These are phyloP conservation scores for Bipolaris bicolor DNA, from an alignment of 2,329 filamentous ascomycete genomes.

Conservation along the genomic window DNA sequence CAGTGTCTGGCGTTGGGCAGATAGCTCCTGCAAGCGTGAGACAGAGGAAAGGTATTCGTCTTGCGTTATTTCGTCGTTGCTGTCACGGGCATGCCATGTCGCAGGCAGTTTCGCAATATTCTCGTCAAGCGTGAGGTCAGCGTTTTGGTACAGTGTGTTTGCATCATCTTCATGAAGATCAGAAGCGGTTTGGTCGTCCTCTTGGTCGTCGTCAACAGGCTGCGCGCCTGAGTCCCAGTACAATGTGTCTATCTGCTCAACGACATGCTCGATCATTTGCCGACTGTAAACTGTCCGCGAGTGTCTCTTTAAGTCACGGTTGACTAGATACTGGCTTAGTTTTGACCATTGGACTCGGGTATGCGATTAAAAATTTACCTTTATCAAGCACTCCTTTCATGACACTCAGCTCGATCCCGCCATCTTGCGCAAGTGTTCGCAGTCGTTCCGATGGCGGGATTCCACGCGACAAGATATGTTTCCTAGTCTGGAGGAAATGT, in stretches of 20 bases:
- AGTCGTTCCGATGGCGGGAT: slow-evolving; percentile 63
- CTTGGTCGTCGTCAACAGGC: slow-evolving; percentile 28
- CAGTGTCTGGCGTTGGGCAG: slow-evolving; percentile 56
- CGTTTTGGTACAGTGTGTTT: slow-evolving; percentile 39
- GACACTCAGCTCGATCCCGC: slow-evolving; percentile 54
- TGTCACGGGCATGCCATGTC: slow-evolving; percentile 19
- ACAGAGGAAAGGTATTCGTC: slow-evolving; percentile 50
- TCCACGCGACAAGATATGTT: slow-evolving; percentile 66
- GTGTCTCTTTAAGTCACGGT: slow-evolving; percentile 69
- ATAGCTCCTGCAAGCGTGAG: slow-evolving; percentile 55
- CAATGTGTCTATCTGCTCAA: slow-evolving; percentile 72
- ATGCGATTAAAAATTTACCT: slow-evolving; percentile 41
- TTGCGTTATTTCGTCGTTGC: slow-evolving; percentile 26
- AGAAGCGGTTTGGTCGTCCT: slow-evolving; percentile 30
- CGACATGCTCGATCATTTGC: slow-evolving; percentile 72
- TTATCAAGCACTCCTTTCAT: slow-evolving; percentile 60
- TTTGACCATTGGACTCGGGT: not conserved
- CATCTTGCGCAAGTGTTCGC: slow-evolving; percentile 57
- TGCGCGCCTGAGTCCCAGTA: slow-evolving; percentile 61
- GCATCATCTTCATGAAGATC: slow-evolving; percentile 51
- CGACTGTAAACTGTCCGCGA: slow-evolving; percentile 69
- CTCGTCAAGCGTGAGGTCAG: slow-evolving; percentile 44
- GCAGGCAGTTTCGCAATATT: slow-evolving; percentile 43
- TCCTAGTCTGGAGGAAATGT: slow-evolving; percentile 67
- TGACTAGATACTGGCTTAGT: slow-evolving; percentile 54